Base-by-base conservation (phyloP, 2,329 filamentous ascomycete species). In the Taxawa tesnikishii region DNA sequence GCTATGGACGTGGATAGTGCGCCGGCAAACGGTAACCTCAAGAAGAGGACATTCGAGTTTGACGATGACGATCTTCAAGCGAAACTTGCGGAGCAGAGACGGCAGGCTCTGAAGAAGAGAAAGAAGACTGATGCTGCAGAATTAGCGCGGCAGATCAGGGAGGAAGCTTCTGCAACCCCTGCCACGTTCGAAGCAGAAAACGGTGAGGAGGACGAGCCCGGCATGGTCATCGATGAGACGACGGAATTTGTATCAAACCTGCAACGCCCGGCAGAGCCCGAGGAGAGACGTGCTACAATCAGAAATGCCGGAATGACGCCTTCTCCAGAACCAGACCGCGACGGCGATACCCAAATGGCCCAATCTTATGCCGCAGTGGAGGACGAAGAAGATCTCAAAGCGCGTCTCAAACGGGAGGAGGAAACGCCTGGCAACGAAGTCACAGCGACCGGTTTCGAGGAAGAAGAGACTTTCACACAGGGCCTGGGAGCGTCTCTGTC, bases 51-150 rank as follows among this genome's bases (percentile, higher is more conserved):
- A 6, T 67, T 69, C 8, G 68, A 79, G 8, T 76, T 83, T 14
- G 90, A 96, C 42, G 90, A 98, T 42, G 88, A 96, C 26, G 85
- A 94, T 48, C 66, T 98, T 4, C 88, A 94, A 58, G 77, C 81
- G 15, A 82, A 80, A 4, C 67, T 98, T 19, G 81, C 88, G 1
- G 66, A 75, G n/a, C 85, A 94, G 55, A 70, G 90, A 45, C 73
- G 79, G 42, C 77, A 75, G 30, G 85, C 83, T 0, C 65, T 98
- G 29, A 96, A 94, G 60, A 94, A 92, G 59, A 76, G 88, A 32
- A 94, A 93, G 65, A 85, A 78, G 61, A 69, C 73, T 17, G 76
- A 82, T 21, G 85, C 87, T 0, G 84, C 90, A 50, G 90, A 96
- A 43, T 67, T 98, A 39, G 87, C 83, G 12, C 75, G 77, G 42